Conservation (phyloP, 2,329 filamentous ascomycete species). For the Colletotrichum lentis region DNA sequence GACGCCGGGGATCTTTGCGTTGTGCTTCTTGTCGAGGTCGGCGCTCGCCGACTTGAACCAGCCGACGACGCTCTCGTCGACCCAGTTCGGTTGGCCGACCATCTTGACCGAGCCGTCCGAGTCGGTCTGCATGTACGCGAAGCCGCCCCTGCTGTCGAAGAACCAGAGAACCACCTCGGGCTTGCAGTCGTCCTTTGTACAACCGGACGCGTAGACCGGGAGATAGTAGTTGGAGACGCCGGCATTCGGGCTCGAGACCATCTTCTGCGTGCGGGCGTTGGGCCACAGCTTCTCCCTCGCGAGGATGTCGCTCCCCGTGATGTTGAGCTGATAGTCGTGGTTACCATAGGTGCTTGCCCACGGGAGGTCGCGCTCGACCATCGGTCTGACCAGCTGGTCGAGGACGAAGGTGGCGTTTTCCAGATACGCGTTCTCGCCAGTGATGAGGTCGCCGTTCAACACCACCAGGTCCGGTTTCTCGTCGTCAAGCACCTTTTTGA, state of each 20-base stretch:
- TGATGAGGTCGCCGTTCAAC: slow-evolving; percentile 76
- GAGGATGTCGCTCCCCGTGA: slow-evolving; percentile 58
- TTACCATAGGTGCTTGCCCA: slow-evolving; percentile 79
- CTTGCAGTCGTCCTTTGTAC: slow-evolving; percentile 45
- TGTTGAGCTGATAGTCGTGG: slow-evolving; percentile 69
- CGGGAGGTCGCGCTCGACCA: slow-evolving; percentile 62
- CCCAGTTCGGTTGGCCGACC: slow-evolving; percentile 55
- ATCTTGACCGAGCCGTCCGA: slow-evolving; percentile 39
- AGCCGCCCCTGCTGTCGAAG: slow-evolving; percentile 72
- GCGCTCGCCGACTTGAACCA: slow-evolving; percentile 54
- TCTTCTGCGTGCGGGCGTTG: slow-evolving; percentile 51
- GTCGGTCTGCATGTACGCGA: slow-evolving; percentile 51
- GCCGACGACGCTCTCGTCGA: slow-evolving; percentile 53
- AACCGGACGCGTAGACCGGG: slow-evolving; percentile 52
- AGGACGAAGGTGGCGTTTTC: slow-evolving; percentile 66
- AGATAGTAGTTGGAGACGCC: slow-evolving; percentile 60
- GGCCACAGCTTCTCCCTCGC: slow-evolving; percentile 51
- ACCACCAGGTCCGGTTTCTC: slow-evolving; percentile 67
- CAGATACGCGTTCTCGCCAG: slow-evolving; percentile 68
- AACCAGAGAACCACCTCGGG: slow-evolving; percentile 71
- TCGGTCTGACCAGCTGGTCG: slow-evolving; percentile 65
- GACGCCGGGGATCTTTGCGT: slow-evolving; percentile 53
- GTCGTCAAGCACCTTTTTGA: slow-evolving; percentile 64
- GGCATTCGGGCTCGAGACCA: slow-evolving; percentile 49
- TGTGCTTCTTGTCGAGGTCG: slow-evolving; percentile 44